Percentiles rank a stretch among this genome's conserved stretches.
Conservation (phyloP, 371 early-diverging fungal genomes). For the Scutellospora calospora region DNA sequence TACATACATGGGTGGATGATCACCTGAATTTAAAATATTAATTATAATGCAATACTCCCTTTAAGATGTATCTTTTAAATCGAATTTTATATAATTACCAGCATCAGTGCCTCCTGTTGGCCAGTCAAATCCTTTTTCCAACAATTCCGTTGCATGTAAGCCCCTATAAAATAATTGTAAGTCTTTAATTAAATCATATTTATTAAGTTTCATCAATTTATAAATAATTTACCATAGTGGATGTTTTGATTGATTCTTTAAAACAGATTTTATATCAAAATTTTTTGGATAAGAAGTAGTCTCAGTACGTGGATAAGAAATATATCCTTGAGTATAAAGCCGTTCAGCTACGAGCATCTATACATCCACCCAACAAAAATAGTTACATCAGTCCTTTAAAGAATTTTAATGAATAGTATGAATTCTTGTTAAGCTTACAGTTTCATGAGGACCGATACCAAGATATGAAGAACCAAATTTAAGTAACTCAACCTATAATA, state of each 20-base stretch:
- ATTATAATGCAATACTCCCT: not conserved
- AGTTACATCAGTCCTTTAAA: too few species aligned
- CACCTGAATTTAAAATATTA: not conserved
- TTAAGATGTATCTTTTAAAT: too few species aligned
- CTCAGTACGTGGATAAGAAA: constrained; percentile 81
- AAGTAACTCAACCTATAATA: constrained; percentile 56
- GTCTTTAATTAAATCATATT: too few species aligned
- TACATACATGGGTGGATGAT: constrained; percentile 40
- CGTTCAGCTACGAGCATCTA: constrained; percentile 65
- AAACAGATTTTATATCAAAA: constrained; percentile 63
- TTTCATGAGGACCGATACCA: constrained; percentile 61
- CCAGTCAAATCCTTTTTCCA: constrained; percentile 51
- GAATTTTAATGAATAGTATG: too few species aligned
- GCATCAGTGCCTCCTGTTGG: constrained; percentile 61
- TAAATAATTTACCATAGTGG: constrained; percentile 50
- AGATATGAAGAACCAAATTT: constrained; percentile 58
- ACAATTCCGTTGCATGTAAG: constrained; percentile 41
- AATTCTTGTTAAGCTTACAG: constrained; percentile 46
- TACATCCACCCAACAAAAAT: not conserved
- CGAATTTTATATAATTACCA: constrained; percentile 61
- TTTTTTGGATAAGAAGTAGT: constrained; percentile 69
- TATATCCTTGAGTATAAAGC: constrained; percentile 68
- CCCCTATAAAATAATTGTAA: constrained; percentile 4
- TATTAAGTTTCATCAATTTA: too few species aligned
- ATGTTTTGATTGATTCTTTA: constrained; percentile 55